These are phyloP conservation scores for Ophiostoma novo-ulmi DNA, from an alignment of 2,329 filamentous ascomycete genomes.

Conservation along the genomic window DNA sequence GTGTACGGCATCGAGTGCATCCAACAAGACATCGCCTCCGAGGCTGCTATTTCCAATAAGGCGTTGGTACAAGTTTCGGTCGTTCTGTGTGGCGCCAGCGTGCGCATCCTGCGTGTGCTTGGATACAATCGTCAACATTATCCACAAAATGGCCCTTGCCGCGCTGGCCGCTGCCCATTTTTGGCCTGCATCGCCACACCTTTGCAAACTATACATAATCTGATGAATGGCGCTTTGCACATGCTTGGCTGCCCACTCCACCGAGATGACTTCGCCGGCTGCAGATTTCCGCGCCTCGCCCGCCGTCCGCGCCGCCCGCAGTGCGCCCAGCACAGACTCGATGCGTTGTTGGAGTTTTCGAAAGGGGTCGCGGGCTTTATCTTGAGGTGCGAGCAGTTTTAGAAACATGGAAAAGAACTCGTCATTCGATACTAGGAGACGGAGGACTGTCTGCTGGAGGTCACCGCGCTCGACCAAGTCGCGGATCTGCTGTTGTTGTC, in stretches of 20 bases:
- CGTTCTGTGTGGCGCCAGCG: conserved; percentile 30
- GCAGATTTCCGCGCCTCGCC: neutral
- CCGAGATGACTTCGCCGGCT: conserved; percentile 32
- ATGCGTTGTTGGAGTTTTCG: conserved; percentile 46
- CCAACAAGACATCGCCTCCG: conserved; percentile 41
- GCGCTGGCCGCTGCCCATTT: conserved; percentile 41
- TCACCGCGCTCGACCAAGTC: conserved; percentile 42
- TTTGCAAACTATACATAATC: conserved; percentile 39
- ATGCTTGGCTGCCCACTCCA: conserved; percentile 48
- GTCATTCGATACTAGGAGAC: conserved; percentile 51
- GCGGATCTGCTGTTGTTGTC: conserved; percentile 10
- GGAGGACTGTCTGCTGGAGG: conserved; percentile 48
- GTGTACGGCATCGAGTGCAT: conserved; percentile 41
- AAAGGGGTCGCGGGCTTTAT: conserved; percentile 45
- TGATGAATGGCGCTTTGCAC: conserved; percentile 41
- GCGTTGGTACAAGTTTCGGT: conserved; percentile 45
- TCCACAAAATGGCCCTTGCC: conserved; percentile 44
- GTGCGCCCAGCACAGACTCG: conserved; percentile 42
- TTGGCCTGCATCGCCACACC: neutral
- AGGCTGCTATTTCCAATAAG: conserved; percentile 43
- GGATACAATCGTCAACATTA: conserved; percentile 43
- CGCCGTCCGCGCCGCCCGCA: conserved; percentile 34
- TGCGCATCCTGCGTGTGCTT: conserved; percentile 39
- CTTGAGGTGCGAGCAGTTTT: conserved; percentile 41
- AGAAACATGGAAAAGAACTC: conserved; percentile 52